phyloP scores from a whole-genome alignment of 2,329 filamentous ascomycete genomes.

The Stylonectria norvegica region DNA sequence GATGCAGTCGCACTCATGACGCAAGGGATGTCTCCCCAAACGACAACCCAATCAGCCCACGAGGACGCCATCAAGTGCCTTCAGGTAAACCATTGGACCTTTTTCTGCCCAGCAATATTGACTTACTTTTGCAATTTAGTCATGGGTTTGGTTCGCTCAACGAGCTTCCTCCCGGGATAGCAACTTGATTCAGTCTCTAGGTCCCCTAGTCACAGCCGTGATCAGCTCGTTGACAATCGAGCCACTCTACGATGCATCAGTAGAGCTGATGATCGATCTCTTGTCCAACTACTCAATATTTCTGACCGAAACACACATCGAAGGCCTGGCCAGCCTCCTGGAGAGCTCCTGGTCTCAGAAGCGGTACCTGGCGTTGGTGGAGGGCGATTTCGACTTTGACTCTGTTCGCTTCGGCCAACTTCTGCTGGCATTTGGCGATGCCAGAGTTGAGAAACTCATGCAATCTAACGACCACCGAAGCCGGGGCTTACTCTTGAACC shows the following conservation, averaged over 20 bases:
- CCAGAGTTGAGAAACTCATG: slow-evolving; percentile 59
- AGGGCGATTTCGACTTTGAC: slow-evolving; percentile 62
- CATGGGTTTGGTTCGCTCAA: slow-evolving; percentile 73
- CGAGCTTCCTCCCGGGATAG: slow-evolving; percentile 56
- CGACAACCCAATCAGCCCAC: slow-evolving; percentile 36
- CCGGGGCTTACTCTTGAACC: slow-evolving; percentile 51
- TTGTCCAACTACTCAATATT: slow-evolving; percentile 63
- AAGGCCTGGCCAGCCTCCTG: slow-evolving; percentile 56
- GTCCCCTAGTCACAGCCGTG: slow-evolving; percentile 55
- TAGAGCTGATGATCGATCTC: slow-evolving; percentile 63
- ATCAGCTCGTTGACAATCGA: slow-evolving; percentile 59
- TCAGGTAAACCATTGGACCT: slow-evolving; percentile 45
- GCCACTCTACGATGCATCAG: slow-evolving; percentile 55
- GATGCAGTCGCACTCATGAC: slow-evolving; percentile 42
- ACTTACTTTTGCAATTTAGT: slow-evolving; percentile 41
- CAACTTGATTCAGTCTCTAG: slow-evolving; percentile 56
- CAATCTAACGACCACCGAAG: slow-evolving; percentile 48
- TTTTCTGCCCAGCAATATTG: slow-evolving; percentile 1
- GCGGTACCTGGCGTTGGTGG: slow-evolving; percentile 52
- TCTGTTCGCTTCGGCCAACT: slow-evolving; percentile 63
- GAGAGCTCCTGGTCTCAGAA: slow-evolving; percentile 56
- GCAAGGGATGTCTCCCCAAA: slow-evolving; percentile 32
- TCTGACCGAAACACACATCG: slow-evolving; percentile 56
- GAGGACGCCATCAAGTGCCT: slow-evolving; percentile 59
- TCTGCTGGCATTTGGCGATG: slow-evolving; percentile 66